Conservation (phyloP, 345 rosid genomes). For the Orychophragmus violaceus region DNA sequence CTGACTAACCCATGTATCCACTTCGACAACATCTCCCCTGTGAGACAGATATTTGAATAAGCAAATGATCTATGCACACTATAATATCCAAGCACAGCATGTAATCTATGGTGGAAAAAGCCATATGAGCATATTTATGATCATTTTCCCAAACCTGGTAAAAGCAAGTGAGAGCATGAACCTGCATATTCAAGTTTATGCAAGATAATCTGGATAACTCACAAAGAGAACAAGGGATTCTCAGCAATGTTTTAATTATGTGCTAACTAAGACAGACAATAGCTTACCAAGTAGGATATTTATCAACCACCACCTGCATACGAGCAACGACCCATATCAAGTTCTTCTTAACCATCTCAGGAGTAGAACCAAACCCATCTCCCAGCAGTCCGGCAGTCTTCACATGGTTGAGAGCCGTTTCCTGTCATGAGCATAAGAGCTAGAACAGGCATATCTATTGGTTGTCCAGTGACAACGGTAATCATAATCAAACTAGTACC, state of each 20-base stretch:
- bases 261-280: background rate
- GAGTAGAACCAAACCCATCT: constrained; percentile 97
- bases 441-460: background rate
- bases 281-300: constrained; percentile 92
- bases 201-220: background rate
- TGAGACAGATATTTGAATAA: constrained; percentile 16
- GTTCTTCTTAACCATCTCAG: constrained; percentile 87
- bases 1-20: constrained; percentile 81
- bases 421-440: constrained; percentile 39
- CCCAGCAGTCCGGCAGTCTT: constrained; percentile 80
- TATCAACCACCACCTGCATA: constrained; percentile 87
- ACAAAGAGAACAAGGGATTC: background rate
- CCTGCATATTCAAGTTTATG: background rate
- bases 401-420: constrained; percentile 93
- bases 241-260: background rate
- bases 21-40: constrained; percentile 95
- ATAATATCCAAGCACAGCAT: background rate
- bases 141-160: background rate
- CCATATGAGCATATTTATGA: background rate
- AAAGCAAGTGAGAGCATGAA: background rate
- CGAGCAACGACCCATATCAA: constrained; percentile 94
- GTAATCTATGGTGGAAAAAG: background rate
- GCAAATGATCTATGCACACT: background rate
- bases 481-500: constrained; percentile 36
- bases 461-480: background rate